Conservation (phyloP, 1,284 basidiomycete genomes). For the Hypsizygus ulmarius region DNA sequence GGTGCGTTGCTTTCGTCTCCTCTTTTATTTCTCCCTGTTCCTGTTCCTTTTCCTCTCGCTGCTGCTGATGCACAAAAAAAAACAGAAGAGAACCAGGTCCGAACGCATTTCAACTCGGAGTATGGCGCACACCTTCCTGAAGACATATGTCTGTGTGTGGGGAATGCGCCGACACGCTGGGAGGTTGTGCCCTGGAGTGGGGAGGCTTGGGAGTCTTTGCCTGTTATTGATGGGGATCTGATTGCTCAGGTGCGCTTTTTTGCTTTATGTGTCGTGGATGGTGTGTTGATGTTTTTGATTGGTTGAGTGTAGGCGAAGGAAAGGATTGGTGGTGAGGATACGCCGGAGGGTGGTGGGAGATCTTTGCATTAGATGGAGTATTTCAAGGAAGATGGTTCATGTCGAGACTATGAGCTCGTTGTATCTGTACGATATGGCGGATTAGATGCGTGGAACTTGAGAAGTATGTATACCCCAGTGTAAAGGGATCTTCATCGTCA, state of each 20-base stretch:
- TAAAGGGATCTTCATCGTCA: too few relatives aligned
- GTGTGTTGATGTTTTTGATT: too few relatives aligned
- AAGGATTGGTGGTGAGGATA: neutral
- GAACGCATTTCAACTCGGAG: slow-evolving; percentile 66
- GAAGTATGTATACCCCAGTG: too few relatives aligned
- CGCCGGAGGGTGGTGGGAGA: too few relatives aligned
- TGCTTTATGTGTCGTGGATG: too few relatives aligned
- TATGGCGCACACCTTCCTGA: slow-evolving; percentile 71
- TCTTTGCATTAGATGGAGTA: too few relatives aligned
- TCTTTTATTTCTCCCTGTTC: neutral
- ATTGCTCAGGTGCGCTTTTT: slow-evolving; percentile 43
- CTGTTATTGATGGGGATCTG: slow-evolving; percentile 58
- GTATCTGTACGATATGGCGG: too few relatives aligned
- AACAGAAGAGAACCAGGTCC: slow-evolving; percentile 62
- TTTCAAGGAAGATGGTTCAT: too few relatives aligned
- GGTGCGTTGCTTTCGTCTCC: slow-evolving; percentile 38
- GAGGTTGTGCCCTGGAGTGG: slow-evolving; percentile 56
- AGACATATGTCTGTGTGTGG: slow-evolving; percentile 72
- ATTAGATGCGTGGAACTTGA: too few relatives aligned
- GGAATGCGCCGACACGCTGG: slow-evolving; percentile 70
- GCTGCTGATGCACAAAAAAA: slow-evolving; percentile 3
- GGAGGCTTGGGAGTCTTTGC: slow-evolving; percentile 53
- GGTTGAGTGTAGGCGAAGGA: too few relatives aligned
- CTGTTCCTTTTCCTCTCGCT: neutral
- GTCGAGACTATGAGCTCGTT: too few relatives aligned